Conservation (phyloP, 805 yeast species). For the Phaffomyces opuntiae region DNA sequence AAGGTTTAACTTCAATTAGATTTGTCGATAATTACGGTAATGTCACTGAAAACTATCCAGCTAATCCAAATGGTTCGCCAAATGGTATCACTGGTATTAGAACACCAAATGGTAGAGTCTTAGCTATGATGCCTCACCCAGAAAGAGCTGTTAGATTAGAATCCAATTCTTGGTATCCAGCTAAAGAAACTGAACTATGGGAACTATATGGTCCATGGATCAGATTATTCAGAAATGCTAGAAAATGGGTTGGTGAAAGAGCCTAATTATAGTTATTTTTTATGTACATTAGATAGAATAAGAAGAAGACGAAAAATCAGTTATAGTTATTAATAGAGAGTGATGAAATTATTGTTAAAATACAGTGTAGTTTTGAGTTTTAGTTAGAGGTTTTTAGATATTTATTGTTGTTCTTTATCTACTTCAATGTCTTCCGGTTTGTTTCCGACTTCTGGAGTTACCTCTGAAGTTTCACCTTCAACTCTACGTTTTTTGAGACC, state of each 20-base stretch:
- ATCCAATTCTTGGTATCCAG: constrained; percentile 88
- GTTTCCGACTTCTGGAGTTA: not conserved
- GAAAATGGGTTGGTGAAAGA: constrained; percentile 74
- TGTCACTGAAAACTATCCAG: constrained; percentile 77
- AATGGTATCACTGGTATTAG: constrained; percentile 89
- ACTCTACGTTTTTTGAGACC: constrained; percentile 28
- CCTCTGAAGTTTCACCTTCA: constrained; percentile 18
- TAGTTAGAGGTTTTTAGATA: too few species aligned
- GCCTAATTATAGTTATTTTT: not conserved
- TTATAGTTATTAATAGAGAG: not conserved
- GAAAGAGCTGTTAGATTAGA: constrained; percentile 88
- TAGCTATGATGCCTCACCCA: constrained; percentile 99
- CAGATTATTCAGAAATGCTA: constrained; percentile 82
- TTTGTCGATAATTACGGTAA: constrained; percentile 90
- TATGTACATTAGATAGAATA: not conserved
- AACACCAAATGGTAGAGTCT: constrained; percentile 87
- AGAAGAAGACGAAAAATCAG: not conserved
- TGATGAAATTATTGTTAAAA: not conserved
- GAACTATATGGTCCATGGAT: constrained; percentile 94
- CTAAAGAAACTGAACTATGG: constrained; percentile 53
- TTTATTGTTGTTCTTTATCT: not conserved
- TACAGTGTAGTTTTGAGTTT: not conserved
- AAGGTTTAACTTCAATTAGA: constrained; percentile 59
- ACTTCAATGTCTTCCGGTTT: not conserved
- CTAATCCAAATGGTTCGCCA: constrained; percentile 95